Percentiles rank a stretch among this genome's conserved stretches.
Conservation (phyloP, 176 grass and related monocot species). For the Cenchrus americanus region DNA sequence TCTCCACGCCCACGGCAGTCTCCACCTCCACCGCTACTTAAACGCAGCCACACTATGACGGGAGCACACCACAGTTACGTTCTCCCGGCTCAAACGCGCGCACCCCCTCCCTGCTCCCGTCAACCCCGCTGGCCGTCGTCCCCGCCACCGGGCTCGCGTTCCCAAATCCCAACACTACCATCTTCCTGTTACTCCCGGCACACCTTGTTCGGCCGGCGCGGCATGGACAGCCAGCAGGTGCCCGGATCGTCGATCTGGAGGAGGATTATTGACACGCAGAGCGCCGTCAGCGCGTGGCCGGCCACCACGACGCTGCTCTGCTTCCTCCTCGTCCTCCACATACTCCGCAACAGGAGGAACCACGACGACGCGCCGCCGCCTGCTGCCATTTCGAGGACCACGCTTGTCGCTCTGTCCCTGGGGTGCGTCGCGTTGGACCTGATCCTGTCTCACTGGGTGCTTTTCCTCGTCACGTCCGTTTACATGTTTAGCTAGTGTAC, state of each 20-base stretch:
- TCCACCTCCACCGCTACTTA: too few species aligned
- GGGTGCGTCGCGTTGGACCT: too few species aligned
- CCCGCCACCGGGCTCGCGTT: too few species aligned
- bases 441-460: neutral
- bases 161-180: too few species aligned
- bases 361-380: neutral
- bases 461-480: neutral
- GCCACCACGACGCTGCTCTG: constrained; percentile 55
- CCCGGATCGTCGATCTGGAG: constrained; percentile 17
- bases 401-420: constrained; percentile 44
- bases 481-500: neutral
- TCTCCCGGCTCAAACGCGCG: too few species aligned
- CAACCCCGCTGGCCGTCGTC: too few species aligned
- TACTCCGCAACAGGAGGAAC: constrained; percentile 33
- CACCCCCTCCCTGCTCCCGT: too few species aligned
- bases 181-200: too few species aligned
- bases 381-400: constrained; percentile 42
- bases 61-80: too few species aligned
- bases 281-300: constrained; percentile 32
- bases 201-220: neutral
- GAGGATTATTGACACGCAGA: constrained; percentile 32
- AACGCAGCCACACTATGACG: too few species aligned
- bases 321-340: constrained; percentile 48
- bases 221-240: constrained; percentile 18
- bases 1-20: too few species aligned